Base-by-base conservation (phyloP, 768 basidiomycete genomes). In the Cystobasidium onofrii region DNA sequence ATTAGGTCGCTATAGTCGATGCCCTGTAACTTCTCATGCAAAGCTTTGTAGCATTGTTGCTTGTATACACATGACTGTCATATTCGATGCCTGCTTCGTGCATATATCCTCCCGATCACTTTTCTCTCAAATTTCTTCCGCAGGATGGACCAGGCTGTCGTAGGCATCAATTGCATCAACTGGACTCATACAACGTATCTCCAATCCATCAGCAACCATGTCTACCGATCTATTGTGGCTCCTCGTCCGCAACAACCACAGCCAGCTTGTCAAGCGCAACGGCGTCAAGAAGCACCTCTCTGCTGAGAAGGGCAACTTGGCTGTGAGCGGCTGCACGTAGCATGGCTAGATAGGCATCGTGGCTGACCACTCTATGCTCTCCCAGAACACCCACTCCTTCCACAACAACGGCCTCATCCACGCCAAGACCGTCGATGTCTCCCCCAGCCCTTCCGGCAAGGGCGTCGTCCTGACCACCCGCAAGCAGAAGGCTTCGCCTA, bases 371-470 rank as follows among this genome's bases (percentile, higher is more conserved):
- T 34, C 9, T 2, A 10, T 31, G 57, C 25, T 61, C 20, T 9
- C 31, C 7, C 44, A 36, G 36, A 71, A 71, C 69, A 36, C 55
- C 33, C 69, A 71, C 69, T 55, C 69, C 54, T 71, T 71, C 69
- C 69, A 71, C 55, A 46, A 36, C 52, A 55, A 52, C 12, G 69
- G 69, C 25, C 31, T 57, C 52, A 61, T 71, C 54, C 69, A 71
- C 69, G 10, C 69, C 55, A 71, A 71, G 54, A 57, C 29, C 33
- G 69, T 71, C 55, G 69, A 71, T 46, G 69, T 71, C 54, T 46
- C 36, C 29, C 54, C 69, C 43, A 55, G 27, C 50, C 34, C 52
- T 34, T 36, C 33, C n/a, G 69, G 69, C 69, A 60, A 71, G n/a
- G 69, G 69, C 36, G 55, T 71, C 69, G 54, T 71, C 39, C 23